Base-by-base conservation (phyloP, 306 rosid species). In the Abrus precatorius region DNA sequence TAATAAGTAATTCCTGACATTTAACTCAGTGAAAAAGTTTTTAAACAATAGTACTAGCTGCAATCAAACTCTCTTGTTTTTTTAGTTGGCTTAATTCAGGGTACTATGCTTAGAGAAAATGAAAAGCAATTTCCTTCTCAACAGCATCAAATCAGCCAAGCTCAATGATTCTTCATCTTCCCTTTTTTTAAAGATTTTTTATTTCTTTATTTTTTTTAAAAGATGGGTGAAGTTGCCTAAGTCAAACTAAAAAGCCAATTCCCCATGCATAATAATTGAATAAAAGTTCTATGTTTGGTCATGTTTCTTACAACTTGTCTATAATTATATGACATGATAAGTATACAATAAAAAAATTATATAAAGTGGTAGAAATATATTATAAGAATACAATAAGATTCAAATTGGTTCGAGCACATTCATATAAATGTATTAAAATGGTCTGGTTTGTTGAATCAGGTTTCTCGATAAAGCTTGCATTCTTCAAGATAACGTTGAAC, bases 381-480 rank as follows among this genome's bases (percentile, higher is more conserved):
- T 20, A 20, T 20, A 20, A 20, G 20, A 20, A 20, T 20, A 20
- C 20, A 20, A 20, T 20, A 20, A 20, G 20, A 20, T 20, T 20
- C 20, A 20, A 20, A 20, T 20, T 20, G 20, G 20, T 20, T 20
- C 20, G 20, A 20, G 20, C 20, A 20, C 20, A 20, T 20, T 20
- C 20, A 20, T 20, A 20, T 20, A 20, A 20, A 20, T 20, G 20
- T 84, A 74, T 50, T 63, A 40, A 69, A 61, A 74, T 27, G 53
- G 13, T 63, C 5, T 63, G 53, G 32, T 72, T 75, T 77, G 52
- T 64, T 86, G 65, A 45, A 80, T 76, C 90, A 92, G 98, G 86
- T 87, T 77, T 72, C 85, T 94, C 47, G 98, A 92, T 83, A 92
- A 85, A 78, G 97, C 97, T 1, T 87, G 97, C 7, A 86, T 91